These are phyloP conservation scores for Glarea lozoyensis DNA, from an alignment of 495 filamentous ascomycete genomes.

Conservation along the genomic window DNA sequence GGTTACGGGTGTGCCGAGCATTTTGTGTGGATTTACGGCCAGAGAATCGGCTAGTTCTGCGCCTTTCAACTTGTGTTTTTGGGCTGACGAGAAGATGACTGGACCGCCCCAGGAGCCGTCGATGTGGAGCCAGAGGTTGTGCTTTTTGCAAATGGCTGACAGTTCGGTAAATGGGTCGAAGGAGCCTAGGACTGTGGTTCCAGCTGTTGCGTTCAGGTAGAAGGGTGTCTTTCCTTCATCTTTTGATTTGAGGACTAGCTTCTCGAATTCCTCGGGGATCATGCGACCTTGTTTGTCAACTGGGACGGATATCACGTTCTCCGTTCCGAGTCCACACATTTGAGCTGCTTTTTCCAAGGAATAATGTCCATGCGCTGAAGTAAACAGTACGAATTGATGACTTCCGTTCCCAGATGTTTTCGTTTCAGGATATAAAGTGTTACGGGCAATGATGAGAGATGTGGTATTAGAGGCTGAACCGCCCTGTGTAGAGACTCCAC, in stretches of 20 bases:
- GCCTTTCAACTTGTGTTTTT: conserved; percentile 57
- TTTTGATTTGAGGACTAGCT: conserved; percentile 47
- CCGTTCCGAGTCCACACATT: conserved; percentile 72
- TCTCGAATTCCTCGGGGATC: conserved; percentile 53
- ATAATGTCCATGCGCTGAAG: conserved; percentile 83
- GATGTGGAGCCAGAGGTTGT: conserved; percentile 81
- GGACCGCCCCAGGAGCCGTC: conserved; percentile 88
- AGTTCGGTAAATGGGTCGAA: conserved; percentile 76
- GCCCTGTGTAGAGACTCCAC: conserved; percentile 81
- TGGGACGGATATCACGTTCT: conserved; percentile 62
- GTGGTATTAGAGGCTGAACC: conserved; percentile 81
- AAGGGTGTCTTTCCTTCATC: conserved; percentile 67
- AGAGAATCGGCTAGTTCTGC: conserved; percentile 67
- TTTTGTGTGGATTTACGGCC: conserved; percentile 91
- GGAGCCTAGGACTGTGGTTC: conserved; percentile 85
- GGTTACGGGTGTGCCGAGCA: conserved; percentile 84
- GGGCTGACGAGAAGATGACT: conserved; percentile 63
- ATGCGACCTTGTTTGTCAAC: conserved; percentile 67
- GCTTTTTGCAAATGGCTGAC: conserved; percentile 56
- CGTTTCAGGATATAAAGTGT: conserved; percentile 67
- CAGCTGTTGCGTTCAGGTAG: conserved; percentile 92
- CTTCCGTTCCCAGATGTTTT: conserved; percentile 60
- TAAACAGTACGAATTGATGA: conserved; percentile 74
- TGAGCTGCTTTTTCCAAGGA: conserved; percentile 89
- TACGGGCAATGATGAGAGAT: conserved; percentile 82